Conservation (phyloP, 331 rosid species). For the Malus hybrid region DNA sequence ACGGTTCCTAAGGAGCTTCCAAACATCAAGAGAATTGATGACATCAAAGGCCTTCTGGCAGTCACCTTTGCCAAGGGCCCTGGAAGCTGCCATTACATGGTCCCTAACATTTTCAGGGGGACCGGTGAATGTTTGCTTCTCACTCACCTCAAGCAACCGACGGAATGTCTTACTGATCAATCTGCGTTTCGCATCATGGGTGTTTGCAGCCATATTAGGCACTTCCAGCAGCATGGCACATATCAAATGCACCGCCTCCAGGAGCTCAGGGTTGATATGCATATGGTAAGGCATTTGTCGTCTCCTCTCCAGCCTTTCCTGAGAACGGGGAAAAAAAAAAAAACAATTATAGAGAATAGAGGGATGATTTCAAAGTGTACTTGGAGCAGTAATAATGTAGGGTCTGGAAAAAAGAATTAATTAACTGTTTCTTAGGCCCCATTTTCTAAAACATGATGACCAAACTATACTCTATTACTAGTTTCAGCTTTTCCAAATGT, state of each 20-base stretch:
- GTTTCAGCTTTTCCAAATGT: neutral
- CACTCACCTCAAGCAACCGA: slow-evolving; percentile 75
- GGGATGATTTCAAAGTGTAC: neutral
- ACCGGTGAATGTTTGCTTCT: slow-evolving; percentile 80
- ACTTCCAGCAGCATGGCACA: slow-evolving; percentile 98
- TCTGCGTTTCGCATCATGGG: slow-evolving; percentile 71
- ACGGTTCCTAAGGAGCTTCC: slow-evolving; percentile 73
- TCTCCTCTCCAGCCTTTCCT: slow-evolving; percentile 98
- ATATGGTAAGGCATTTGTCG: slow-evolving; percentile 99
- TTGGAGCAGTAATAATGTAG: neutral
- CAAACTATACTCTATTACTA: neutral
- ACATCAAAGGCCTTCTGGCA: slow-evolving; percentile 61
- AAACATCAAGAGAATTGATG: slow-evolving; percentile 67
- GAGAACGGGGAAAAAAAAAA: neutral
- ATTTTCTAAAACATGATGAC: neutral
- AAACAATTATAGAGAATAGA: neutral
- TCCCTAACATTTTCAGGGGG: slow-evolving; percentile 97
- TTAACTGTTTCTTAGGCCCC: too few relatives aligned
- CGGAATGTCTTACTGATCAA: slow-evolving; percentile 76
- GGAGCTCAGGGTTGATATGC: slow-evolving; percentile 96
- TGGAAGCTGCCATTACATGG: slow-evolving; percentile 88
- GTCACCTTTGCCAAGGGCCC: slow-evolving; percentile 77
- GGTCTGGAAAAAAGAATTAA: neutral
- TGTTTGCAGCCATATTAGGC: slow-evolving; percentile 85
- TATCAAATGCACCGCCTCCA: slow-evolving; percentile 87